phyloP scores from a whole-genome alignment of 2,329 filamentous ascomycete species.

The Penicillium sclerotiorum region DNA sequence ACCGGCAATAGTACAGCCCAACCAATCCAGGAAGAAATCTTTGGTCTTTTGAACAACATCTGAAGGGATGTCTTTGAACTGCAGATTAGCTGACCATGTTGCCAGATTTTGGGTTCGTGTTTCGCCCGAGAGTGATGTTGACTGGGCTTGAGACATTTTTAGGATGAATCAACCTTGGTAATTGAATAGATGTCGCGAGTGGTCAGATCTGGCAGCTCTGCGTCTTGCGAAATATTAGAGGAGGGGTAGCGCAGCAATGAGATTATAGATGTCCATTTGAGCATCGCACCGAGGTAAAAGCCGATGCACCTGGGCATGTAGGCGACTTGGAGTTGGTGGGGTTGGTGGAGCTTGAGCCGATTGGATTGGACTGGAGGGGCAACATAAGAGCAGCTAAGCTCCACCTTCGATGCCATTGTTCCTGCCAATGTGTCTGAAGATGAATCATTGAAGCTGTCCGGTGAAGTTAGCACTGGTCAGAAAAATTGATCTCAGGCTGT shows the following conservation, averaged over 20 bases:
- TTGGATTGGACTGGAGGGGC: slow-evolving; percentile 10
- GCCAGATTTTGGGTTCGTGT: slow-evolving; percentile 26
- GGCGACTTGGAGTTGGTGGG: slow-evolving; percentile 16
- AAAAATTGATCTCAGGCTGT: slow-evolving; percentile 70
- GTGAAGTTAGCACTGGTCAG: slow-evolving; percentile 65
- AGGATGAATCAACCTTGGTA: background rate
- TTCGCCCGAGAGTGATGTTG: background rate
- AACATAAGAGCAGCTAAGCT: background rate
- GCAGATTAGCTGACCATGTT: slow-evolving; percentile 23
- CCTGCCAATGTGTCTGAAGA: no score
- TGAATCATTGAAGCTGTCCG: no score
- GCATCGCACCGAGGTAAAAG: slow-evolving; percentile 16
- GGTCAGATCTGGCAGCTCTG: no score
- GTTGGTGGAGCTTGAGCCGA: slow-evolving; percentile 15
- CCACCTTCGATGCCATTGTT: background rate
- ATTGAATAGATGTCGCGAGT: no score
- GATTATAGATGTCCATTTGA: background rate
- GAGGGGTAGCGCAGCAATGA: background rate
- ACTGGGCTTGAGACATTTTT: background rate
- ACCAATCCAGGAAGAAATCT: slow-evolving; percentile 35
- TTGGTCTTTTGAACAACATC: slow-evolving; percentile 34
- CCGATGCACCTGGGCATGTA: slow-evolving; percentile 14
- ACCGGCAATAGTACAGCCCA: slow-evolving; percentile 35
- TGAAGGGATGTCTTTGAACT: slow-evolving; percentile 26
- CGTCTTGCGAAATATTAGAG: background rate